Percentiles rank a stretch among this genome's conserved stretches.
Conservation (phyloP, 176 grass and related monocot species). For the Aegilops bicornis region DNA sequence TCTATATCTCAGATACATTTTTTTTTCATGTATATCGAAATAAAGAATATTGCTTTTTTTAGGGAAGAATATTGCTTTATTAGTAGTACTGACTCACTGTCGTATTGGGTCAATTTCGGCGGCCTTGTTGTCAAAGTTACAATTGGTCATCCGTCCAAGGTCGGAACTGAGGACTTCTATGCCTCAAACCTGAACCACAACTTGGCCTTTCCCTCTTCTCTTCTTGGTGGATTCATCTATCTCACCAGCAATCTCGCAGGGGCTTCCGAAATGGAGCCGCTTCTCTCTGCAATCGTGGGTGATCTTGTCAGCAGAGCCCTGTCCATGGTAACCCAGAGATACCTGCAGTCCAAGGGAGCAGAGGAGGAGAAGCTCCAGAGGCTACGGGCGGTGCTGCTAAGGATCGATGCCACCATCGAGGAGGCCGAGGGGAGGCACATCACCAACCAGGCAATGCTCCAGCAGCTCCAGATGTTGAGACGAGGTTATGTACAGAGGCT, state of each 20-base stretch:
- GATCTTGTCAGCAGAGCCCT: conserved; percentile 20
- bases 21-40: too few species aligned
- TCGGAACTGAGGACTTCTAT: not conserved
- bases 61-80: not conserved
- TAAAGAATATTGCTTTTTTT: too few species aligned
- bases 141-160: not conserved
- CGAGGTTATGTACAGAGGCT: conserved; percentile 34
- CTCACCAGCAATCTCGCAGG: not conserved
- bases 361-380: conserved; percentile 19
- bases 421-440: conserved; percentile 29
- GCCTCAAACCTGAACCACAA: not conserved
- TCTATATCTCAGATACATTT: too few species aligned
- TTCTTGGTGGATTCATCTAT: not conserved
- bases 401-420: conserved; percentile 14
- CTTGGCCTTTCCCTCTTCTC: not conserved
- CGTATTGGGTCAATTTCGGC: not conserved
- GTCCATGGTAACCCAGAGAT: conserved; percentile 10
- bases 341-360: not conserved
- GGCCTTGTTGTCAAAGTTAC: not conserved
- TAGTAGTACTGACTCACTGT: not conserved
- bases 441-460: conserved; percentile 44
- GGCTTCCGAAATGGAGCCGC: not conserved
- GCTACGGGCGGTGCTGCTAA: conserved; percentile 4
- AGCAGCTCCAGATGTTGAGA: conserved; percentile 26
- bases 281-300: conserved; percentile 19